phyloP scores from a whole-genome alignment of 306 rosid genomes.

The Hippophae tibetana region DNA sequence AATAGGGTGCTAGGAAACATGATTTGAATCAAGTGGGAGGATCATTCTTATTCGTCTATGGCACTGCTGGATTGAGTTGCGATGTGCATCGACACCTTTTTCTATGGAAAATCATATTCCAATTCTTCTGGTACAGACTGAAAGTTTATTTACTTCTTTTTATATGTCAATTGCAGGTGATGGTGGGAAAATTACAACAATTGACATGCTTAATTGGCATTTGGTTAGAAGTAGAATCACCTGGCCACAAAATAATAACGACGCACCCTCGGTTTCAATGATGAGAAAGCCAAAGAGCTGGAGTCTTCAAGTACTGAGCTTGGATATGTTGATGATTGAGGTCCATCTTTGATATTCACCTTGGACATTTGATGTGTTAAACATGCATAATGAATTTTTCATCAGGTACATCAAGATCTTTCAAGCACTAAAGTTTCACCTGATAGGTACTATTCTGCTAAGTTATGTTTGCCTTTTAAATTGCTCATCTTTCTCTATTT shows the following conservation, averaged over 20 bases:
- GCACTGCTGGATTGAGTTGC: neutral
- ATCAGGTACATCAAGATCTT: neutral
- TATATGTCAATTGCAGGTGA: conserved; percentile 28
- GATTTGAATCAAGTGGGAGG: too few species aligned
- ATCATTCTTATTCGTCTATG: too few species aligned
- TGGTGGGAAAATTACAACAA: conserved; percentile 45
- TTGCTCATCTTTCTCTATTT: too few species aligned
- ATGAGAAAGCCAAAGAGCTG: conserved; percentile 56
- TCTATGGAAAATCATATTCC: neutral
- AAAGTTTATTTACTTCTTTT: neutral
- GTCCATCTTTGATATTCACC: conserved; percentile 4
- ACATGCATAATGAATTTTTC: conserved; percentile 9
- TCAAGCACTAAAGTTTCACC: too few species aligned
- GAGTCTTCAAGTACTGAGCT: conserved; percentile 41
- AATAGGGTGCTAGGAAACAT: too few species aligned
- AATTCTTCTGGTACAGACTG: neutral
- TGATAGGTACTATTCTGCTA: too few species aligned
- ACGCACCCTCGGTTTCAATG: conserved; percentile 35
- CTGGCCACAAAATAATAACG: conserved; percentile 49
- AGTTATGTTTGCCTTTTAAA: too few species aligned
- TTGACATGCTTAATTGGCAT: conserved; percentile 53
- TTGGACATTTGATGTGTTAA: conserved; percentile 12
- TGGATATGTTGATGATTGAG: conserved; percentile 36
- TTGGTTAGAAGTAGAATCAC: conserved; percentile 55
- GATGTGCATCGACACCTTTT: neutral